Evolutionary conservation across 345 rosid genomes (phyloP).

Genomic region (Triadica sebifera): DNA sequence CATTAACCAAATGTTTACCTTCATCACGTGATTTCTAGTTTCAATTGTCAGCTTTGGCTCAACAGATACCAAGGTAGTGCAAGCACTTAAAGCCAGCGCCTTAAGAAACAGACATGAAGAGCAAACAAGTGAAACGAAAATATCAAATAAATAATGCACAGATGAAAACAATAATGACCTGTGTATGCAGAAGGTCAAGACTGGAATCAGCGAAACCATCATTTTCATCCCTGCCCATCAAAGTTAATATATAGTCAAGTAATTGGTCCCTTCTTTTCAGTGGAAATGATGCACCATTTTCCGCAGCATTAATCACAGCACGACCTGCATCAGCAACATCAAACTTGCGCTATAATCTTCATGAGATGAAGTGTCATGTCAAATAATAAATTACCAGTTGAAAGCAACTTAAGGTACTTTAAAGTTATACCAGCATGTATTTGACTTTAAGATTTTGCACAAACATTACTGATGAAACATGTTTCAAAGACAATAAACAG

Average conservation of each 20-base stretch:
- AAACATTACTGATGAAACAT: background rate
- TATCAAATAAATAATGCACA: background rate
- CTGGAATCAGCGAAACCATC: conserved; percentile 81
- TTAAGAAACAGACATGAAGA: conserved; percentile 36
- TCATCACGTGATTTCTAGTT: conserved; percentile 86
- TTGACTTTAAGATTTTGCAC: background rate
- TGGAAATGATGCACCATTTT: conserved; percentile 86
- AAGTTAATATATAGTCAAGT: conserved; percentile 85
- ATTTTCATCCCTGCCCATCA: conserved; percentile 89
- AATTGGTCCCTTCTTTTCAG: conserved; percentile 77
- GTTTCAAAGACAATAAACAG: background rate
- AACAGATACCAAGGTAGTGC: conserved; percentile 93
- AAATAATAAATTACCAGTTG: conserved; percentile 4
- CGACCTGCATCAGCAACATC: conserved; percentile 51
- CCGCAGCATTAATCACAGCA: conserved; percentile 92
- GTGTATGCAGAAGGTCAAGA: conserved; percentile 83
- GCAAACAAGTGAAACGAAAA: background rate
- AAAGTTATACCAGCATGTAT: background rate
- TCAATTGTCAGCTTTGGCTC: conserved; percentile 95
- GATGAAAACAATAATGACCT: conserved; percentile 36
- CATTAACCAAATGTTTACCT: conserved; percentile 46
- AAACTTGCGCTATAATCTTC: conserved; percentile 10
- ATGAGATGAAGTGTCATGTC: conserved; percentile 7
- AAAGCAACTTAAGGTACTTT: background rate
- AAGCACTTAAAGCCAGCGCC: conserved; percentile 95